Percentiles rank a stretch among this genome's conserved stretches.
Evolutionary conservation across 345 rosid species (phyloP).

Genomic region (Hibiscus trionum): DNA sequence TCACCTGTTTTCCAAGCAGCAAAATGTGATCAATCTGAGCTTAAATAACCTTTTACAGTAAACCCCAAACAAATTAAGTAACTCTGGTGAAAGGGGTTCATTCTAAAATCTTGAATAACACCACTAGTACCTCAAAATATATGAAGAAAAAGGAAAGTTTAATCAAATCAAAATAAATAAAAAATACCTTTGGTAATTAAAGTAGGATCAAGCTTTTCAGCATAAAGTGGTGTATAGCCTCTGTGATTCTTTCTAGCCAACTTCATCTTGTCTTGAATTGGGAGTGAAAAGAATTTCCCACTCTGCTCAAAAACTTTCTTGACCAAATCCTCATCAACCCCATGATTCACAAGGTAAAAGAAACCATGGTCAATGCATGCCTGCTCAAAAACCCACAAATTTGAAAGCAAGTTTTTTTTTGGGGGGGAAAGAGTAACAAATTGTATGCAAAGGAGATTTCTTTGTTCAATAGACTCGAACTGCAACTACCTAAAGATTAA

Average conservation of each 20-base stretch:
- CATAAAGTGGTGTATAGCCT: conserved; percentile 58
- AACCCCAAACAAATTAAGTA: neutral
- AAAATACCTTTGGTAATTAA: conserved; percentile 30
- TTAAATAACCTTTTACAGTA: neutral
- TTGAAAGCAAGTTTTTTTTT: too few relatives aligned
- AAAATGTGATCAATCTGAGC: neutral
- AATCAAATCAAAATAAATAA: too few relatives aligned
- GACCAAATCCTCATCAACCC: conserved; percentile 47
- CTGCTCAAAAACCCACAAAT: conserved; percentile 19
- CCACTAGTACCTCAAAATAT: too few relatives aligned
- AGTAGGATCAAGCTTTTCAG: conserved; percentile 42
- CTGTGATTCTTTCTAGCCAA: conserved; percentile 34
- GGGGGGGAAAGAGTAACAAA: too few relatives aligned
- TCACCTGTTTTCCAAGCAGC: conserved; percentile 42
- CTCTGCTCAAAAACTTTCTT: conserved; percentile 38
- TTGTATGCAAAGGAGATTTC: too few relatives aligned
- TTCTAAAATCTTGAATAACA: too few relatives aligned
- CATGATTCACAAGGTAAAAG: conserved; percentile 85
- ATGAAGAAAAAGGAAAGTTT: too few relatives aligned
- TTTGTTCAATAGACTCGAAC: too few relatives aligned
- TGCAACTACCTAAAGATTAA: neutral
- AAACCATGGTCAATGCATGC: conserved; percentile 72
- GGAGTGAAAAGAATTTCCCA: conserved; percentile 57
- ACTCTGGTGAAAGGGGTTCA: too few relatives aligned
- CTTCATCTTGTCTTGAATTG: conserved; percentile 48